Evolutionary conservation across 2,329 filamentous ascomycete genomes (phyloP).

Genomic region (Rhynchosporium secalis): DNA sequence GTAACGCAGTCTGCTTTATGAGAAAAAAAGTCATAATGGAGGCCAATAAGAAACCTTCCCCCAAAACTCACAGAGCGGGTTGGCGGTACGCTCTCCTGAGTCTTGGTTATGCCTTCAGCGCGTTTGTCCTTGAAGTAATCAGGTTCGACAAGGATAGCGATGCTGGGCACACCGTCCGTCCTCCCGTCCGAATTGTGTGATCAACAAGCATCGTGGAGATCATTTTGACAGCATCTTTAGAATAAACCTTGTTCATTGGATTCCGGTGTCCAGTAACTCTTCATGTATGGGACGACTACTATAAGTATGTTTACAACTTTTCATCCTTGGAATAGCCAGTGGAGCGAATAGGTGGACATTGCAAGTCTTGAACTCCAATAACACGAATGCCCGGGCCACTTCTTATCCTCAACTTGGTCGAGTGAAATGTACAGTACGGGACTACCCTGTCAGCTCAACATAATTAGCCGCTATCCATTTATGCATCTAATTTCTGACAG

Average conservation of each 20-base stretch:
- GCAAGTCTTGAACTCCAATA: slow-evolving; percentile 11
- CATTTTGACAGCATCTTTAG: not conserved
- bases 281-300: not conserved
- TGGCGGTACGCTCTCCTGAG: slow-evolving; percentile 4
- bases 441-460: not conserved
- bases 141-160: not conserved
- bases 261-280: not conserved
- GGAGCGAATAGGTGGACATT: not conserved
- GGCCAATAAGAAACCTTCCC: not conserved
- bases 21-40: not conserved
- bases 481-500: slow-evolving; percentile 1
- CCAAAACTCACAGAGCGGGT: slow-evolving; percentile 8
- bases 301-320: not conserved
- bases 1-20: slow-evolving; percentile 3
- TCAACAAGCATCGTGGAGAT: not conserved
- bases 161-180: not conserved
- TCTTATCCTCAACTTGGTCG: not conserved
- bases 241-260: not conserved
- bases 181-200: not conserved
- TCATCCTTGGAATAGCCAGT: not conserved
- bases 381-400: slow-evolving; percentile 11
- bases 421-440: not conserved
- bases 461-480: not conserved
- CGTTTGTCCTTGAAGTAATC: not conserved
- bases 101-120: slow-evolving; percentile 4